These are phyloP conservation scores for Mortierella sp. DNA, from an alignment of 371 early-diverging fungal species.

Conservation along the genomic window DNA sequence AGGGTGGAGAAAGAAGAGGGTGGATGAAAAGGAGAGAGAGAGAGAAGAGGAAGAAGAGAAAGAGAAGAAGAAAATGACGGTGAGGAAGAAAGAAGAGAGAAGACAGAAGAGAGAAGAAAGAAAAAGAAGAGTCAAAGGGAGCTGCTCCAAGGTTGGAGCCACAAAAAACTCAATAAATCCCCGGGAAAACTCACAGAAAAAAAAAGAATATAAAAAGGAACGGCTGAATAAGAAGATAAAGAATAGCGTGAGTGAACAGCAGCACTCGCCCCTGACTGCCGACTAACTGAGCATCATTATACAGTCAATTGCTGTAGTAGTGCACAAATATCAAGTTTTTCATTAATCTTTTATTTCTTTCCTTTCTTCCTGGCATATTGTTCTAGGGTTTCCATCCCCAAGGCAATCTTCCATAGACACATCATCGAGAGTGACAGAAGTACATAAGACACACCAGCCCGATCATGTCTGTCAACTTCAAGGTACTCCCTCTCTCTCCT, in stretches of 20 bases:
- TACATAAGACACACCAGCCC: neutral
- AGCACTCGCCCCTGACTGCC: neutral
- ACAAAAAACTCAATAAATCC: neutral
- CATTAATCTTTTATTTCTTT: no score
- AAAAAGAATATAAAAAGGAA: neutral
- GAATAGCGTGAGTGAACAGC: neutral
- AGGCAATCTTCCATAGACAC: no score
- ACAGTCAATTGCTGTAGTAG: no score
- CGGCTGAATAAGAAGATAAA: neutral
- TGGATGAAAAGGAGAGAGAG: neutral
- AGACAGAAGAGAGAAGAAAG: neutral
- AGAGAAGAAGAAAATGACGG: neutral
- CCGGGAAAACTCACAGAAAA: neutral
- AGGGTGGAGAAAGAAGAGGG: neutral
- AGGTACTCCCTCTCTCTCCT: neutral
- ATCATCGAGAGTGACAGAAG: no score
- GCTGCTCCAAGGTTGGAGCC: neutral
- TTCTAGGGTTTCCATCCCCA: no score
- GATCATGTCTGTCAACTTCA: neutral
- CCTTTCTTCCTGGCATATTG: no score
- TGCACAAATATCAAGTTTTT: no score
- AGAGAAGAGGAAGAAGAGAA: no score
- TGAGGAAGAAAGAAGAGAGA: neutral
- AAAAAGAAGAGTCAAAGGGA: neutral
- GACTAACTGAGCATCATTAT: no score